A percentile compares a stretch with the other conserved stretches of the same genome.
Evolutionary conservation across 495 filamentous ascomycete genomes (phyloP).

Genomic region (Xylaria cubensis): DNA sequence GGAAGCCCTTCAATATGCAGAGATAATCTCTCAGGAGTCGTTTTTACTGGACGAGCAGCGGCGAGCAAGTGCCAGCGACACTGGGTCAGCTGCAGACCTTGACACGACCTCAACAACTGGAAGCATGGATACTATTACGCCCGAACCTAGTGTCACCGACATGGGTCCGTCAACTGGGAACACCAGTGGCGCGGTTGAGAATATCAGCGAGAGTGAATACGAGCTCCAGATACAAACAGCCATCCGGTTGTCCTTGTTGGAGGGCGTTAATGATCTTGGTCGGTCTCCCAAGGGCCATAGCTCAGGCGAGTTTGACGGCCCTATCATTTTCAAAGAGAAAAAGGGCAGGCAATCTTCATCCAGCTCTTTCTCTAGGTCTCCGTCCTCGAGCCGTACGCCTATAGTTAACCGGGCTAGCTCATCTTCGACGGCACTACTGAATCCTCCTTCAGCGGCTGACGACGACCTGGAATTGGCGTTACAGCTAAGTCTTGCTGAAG

Average conservation of each 20-base stretch:
- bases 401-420: conserved; percentile 33
- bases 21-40: conserved; percentile 83
- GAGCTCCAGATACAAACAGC: conserved; percentile 82
- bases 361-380: conserved; percentile 47
- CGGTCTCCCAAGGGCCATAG: conserved; percentile 38
- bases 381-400: conserved; percentile 47
- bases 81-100: conserved; percentile 54
- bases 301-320: conserved; percentile 56
- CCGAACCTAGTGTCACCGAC: conserved; percentile 56
- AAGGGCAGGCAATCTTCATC: conserved; percentile 43
- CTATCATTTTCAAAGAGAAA: conserved; percentile 58
- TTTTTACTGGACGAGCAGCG: conserved; percentile 67
- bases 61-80: conserved; percentile 57
- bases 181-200: conserved; percentile 51
- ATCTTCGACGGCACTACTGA: conserved; percentile 27
- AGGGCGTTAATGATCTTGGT: conserved; percentile 51
- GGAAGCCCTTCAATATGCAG: conserved; percentile 86
- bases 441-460: conserved; percentile 45
- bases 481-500: conserved; percentile 83
- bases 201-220: conserved; percentile 63
- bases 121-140: conserved; percentile 57
- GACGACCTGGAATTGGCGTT: conserved; percentile 86
- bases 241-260: conserved; percentile 76
- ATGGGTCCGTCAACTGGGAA: conserved; percentile 42
- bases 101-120: conserved; percentile 57